Percentiles rank a stretch among this genome's conserved stretches.
Conservation (phyloP, 129 eudicot species). For the Lactuca sativa region DNA sequence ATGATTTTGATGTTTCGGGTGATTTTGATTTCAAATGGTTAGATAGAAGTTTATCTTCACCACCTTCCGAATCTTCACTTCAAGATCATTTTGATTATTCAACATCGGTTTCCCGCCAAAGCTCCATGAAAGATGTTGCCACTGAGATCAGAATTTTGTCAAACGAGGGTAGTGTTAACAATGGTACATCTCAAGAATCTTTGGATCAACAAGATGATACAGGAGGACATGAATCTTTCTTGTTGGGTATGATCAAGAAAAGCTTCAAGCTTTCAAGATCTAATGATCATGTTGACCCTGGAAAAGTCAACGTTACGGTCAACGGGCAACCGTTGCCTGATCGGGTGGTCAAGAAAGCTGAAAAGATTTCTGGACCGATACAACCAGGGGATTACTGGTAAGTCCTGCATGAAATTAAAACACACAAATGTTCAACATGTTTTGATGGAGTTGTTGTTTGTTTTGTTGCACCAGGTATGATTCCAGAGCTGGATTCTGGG, state of each 20-base stretch:
- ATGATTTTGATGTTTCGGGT: conserved; percentile 64
- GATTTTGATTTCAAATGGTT: conserved; percentile 64
- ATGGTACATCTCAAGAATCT: conserved; percentile 67
- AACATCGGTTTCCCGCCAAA: conserved; percentile 42
- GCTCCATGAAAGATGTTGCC: conserved; percentile 61
- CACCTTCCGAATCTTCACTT: conserved; percentile 72
- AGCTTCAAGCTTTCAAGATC: conserved; percentile 58
- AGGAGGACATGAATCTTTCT: conserved; percentile 50
- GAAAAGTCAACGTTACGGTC: conserved; percentile 50
- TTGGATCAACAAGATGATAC: conserved; percentile 39
- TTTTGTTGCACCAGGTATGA: conserved; percentile 63
- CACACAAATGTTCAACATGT: too few relatives aligned
- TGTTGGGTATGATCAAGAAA: conserved; percentile 59
- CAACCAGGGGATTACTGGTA: conserved; percentile 93
- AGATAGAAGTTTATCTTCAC: conserved; percentile 53
- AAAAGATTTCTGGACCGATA: conserved; percentile 78
- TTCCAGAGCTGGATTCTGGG: conserved; percentile 95
- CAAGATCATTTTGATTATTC: conserved; percentile 75
- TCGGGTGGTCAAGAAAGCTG: conserved; percentile 77
- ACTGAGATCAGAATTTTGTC: conserved; percentile 80
- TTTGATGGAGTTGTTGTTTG: neutral
- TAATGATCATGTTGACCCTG: conserved; percentile 43
- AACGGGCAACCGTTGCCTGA: conserved; percentile 79
- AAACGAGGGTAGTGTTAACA: conserved; percentile 62
- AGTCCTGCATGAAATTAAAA: conserved; percentile 8